Percentiles rank a stretch among this genome's conserved stretches.
Conservation (phyloP, 2,329 filamentous ascomycete genomes). For the Fusarium anthophilum region DNA sequence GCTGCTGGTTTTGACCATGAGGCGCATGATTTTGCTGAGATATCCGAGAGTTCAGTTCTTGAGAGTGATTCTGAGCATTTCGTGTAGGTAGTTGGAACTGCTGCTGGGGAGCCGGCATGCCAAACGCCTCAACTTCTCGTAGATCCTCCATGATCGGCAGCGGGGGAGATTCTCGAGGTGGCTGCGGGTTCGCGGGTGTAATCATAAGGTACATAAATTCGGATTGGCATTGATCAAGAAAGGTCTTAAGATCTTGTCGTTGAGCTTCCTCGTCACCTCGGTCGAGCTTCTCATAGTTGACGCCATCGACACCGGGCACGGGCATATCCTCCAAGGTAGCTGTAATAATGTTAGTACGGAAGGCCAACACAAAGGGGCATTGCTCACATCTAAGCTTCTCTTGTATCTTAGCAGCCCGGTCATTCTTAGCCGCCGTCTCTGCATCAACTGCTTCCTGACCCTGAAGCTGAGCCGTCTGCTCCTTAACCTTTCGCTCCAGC, state of each 20-base stretch:
- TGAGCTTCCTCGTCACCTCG: constrained; percentile 59
- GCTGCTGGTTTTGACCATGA: constrained; percentile 54
- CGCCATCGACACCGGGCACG: constrained; percentile 56
- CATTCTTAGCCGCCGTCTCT: constrained; percentile 58
- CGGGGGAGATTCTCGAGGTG: constrained; percentile 70
- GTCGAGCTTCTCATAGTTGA: constrained; percentile 56
- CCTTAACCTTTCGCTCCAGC: constrained; percentile 86
- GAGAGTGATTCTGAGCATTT: constrained; percentile 65
- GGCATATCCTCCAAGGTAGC: constrained; percentile 55
- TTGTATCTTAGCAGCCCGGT: constrained; percentile 62
- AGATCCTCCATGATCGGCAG: constrained; percentile 68
- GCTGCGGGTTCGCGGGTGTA: constrained; percentile 71
- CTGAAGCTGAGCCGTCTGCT: constrained; percentile 78
- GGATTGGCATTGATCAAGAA: constrained; percentile 71
- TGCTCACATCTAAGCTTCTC: constrained; percentile 65
- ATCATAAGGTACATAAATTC: constrained; percentile 76
- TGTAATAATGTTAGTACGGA: constrained; percentile 39
- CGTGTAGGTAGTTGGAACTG: constrained; percentile 52
- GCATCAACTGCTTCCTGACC: constrained; percentile 51
- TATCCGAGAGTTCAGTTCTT: constrained; percentile 63
- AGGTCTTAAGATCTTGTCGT: constrained; percentile 65
- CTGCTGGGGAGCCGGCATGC: constrained; percentile 56
- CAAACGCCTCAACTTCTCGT: constrained; percentile 63
- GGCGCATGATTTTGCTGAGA: constrained; percentile 69
- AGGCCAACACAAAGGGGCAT: constrained; percentile 4